A percentile compares a stretch with the other conserved stretches of the same genome.
These are phyloP conservation scores for Fusarium albidum DNA, from an alignment of 2,329 filamentous ascomycete species.

Conservation along the genomic window DNA sequence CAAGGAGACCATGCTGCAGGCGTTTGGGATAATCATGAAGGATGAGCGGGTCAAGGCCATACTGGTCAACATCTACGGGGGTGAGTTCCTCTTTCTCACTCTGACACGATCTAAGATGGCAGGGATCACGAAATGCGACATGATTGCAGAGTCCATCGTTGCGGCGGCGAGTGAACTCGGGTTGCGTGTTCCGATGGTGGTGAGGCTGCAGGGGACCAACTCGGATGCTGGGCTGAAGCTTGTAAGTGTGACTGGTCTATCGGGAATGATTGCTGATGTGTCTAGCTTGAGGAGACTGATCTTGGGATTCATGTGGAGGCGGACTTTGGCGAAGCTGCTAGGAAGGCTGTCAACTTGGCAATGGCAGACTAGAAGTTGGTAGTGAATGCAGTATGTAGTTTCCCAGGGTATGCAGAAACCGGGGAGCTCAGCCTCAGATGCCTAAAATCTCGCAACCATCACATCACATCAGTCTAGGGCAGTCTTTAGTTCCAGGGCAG, in stretches of 20 bases:
- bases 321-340: slow-evolving; percentile 49
- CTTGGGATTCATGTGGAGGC: slow-evolving; percentile 49
- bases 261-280: too few relatives aligned
- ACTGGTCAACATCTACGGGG: slow-evolving; percentile 65
- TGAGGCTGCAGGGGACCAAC: slow-evolving; percentile 58
- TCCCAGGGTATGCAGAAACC: too few relatives aligned
- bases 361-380: too few relatives aligned
- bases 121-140: slow-evolving; percentile 59
- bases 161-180: slow-evolving; percentile 49
- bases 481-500: too few relatives aligned
- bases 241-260: slow-evolving; percentile 40
- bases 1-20: slow-evolving; percentile 78
- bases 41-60: slow-evolving; percentile 76
- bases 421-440: too few relatives aligned
- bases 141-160: slow-evolving; percentile 60
- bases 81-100: slow-evolving; percentile 22
- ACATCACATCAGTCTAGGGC: too few relatives aligned
- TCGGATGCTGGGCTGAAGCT: slow-evolving; percentile 50
- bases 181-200: slow-evolving; percentile 53
- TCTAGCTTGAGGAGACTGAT: slow-evolving; percentile 46
- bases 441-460: too few relatives aligned
- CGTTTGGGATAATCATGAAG: slow-evolving; percentile 76
- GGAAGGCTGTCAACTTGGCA: slow-evolving; percentile 46
- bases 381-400: too few relatives aligned
- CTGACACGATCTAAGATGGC: not conserved